Evolutionary conservation across 495 filamentous ascomycete genomes (phyloP), one percentile per base, ranked within the genome.

Genomic region (Aspergillus biplanus): DNA sequence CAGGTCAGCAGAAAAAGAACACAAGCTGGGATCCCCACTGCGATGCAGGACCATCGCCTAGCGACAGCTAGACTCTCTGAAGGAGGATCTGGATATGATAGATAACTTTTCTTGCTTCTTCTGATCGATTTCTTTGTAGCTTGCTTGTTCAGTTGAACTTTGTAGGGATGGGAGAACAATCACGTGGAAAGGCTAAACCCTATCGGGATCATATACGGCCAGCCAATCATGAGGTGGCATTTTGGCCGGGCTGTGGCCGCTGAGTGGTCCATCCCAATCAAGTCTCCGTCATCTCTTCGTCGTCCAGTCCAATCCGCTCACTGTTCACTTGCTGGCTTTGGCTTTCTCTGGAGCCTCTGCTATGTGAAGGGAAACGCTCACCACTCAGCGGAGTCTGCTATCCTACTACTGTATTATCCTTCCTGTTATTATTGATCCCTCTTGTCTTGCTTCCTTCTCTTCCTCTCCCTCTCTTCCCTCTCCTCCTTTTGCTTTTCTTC

Each of bases 101-200:
- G 47, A 50, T 50, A 50, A 27, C 47, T 32, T 53, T 8, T 53
- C 27, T 34, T 21, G 4, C 18, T 4, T 54, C 27, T 33, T 54
- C 16, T 16, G 27, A 27, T n/a, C 21, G 16, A 21, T 11, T 27
- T 27, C 21, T 27, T 27, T 27, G 21, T 27, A 27, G 2, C 21
- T 27, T 27, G 21, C 21, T 27, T 27, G 21, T 27, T 27, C 21
- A 2, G 21, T 27, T 27, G 21, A 2, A 27, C 47, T 50, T 50
- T 50, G 47, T 50, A n/a, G 16, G 47, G n/a, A 21, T 27, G 16
- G 27, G 37, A 32, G 55, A n/a, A 27, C 3, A 32, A 32, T 67
- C 65, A 67, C 65, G 65, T 67, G 65, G 6, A 2, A 44, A 63
- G 57, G 61, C 61, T 67, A 56, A 67, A 39, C 56, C 57, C 8